Percentiles rank a stretch among this genome's conserved stretches.
Evolutionary conservation across 2,329 filamentous ascomycete genomes (phyloP).

Genomic region (Colletotrichum sp.): DNA sequence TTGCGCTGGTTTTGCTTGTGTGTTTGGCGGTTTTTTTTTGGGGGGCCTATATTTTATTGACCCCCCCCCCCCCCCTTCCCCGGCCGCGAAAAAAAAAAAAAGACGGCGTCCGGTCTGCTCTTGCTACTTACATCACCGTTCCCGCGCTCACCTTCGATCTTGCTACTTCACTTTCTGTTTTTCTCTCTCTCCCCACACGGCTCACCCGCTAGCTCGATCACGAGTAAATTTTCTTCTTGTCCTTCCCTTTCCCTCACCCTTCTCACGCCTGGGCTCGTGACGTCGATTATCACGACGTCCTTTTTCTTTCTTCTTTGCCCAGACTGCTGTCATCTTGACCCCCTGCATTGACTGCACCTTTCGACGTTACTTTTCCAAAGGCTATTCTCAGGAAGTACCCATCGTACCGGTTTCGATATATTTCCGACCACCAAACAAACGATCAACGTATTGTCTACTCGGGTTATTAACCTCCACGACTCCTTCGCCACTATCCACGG

Average conservation of each 20-base stretch:
- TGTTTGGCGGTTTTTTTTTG: too few relatives aligned
- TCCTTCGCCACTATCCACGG: neutral
- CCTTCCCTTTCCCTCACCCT: neutral
- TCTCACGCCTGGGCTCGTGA: neutral
- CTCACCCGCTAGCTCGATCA: neutral
- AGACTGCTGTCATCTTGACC: neutral
- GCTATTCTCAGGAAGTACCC: neutral
- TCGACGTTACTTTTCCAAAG: neutral
- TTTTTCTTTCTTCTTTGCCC: neutral
- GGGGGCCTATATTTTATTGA: too few relatives aligned
- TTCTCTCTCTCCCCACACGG: neutral
- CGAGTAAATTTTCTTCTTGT: slow-evolving; percentile 13
- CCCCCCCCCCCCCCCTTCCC: neutral
- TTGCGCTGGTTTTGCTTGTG: too few relatives aligned
- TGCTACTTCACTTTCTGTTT: neutral
- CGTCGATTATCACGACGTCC: neutral
- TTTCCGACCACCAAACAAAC: neutral
- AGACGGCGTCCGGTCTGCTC: neutral
- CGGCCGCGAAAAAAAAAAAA: neutral
- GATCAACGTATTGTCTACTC: neutral
- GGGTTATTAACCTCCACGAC: neutral
- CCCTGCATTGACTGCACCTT: slow-evolving; percentile 15
- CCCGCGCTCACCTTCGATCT: neutral
- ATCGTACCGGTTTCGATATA: slow-evolving; percentile 14
- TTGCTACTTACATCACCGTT: slow-evolving; percentile 1